A percentile compares a stretch with the other conserved stretches of the same genome.
Evolutionary conservation across 2,329 filamentous ascomycete genomes (phyloP).

Genomic region (Aspergillus puulaauensis): DNA sequence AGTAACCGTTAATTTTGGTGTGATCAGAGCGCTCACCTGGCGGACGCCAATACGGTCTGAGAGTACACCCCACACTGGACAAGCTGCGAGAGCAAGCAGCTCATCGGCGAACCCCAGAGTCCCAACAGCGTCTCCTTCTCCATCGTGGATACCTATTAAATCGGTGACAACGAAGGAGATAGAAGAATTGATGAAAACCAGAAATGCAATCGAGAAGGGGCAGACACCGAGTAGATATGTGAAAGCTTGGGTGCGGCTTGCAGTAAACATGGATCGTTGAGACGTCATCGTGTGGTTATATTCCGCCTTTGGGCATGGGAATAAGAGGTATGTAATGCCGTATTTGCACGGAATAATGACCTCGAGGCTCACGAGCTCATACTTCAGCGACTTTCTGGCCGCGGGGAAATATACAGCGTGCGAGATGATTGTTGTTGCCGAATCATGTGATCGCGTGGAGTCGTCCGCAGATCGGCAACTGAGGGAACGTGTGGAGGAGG

Average conservation of each 20-base stretch:
- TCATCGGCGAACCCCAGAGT: conserved; percentile 52
- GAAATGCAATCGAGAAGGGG: conserved; percentile 64
- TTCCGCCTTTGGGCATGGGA: background rate
- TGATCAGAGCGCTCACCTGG: conserved; percentile 35
- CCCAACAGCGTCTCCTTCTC: conserved; percentile 62
- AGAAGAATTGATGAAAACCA: conserved; percentile 65
- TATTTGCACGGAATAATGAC: background rate
- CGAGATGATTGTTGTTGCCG: background rate
- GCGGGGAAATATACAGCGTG: background rate
- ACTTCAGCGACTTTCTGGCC: background rate
- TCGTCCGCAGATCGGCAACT: background rate
- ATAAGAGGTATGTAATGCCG: background rate
- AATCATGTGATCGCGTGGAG: background rate
- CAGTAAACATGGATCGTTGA: conserved; percentile 50
- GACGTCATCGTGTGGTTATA: conserved; percentile 24
- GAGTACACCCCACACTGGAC: conserved; percentile 50
- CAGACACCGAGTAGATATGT: conserved; percentile 64
- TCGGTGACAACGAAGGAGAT: conserved; percentile 66
- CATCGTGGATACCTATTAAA: conserved; percentile 55
- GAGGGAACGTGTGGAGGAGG: background rate
- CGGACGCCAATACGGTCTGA: conserved; percentile 51
- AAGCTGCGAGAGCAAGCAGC: conserved; percentile 48
- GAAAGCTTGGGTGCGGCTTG: conserved; percentile 55
- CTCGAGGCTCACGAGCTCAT: background rate
- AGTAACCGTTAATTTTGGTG: conserved; percentile 6